phyloP scores from a whole-genome alignment of 106 monocot genomes.

The Narthecium ossifragum region DNA sequence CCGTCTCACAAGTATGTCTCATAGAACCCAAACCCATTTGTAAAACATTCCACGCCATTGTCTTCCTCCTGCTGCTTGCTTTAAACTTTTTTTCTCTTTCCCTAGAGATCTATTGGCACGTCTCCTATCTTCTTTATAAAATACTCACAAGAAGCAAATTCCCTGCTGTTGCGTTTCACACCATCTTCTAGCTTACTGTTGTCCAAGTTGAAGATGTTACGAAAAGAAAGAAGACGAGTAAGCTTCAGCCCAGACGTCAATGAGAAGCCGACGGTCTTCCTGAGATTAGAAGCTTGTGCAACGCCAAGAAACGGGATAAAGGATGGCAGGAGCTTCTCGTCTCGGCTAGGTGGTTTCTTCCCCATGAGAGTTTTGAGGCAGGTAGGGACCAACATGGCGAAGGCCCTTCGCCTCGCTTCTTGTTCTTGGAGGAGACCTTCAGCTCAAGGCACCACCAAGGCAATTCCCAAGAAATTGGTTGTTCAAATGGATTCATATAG shows the following conservation, averaged over 20 bases:
- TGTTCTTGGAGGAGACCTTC: background rate
- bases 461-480: slow-evolving; percentile 5
- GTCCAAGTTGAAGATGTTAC: background rate
- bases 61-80: too few species aligned
- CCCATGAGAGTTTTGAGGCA: slow-evolving; percentile 4
- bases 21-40: too few species aligned
- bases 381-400: slow-evolving; percentile 3
- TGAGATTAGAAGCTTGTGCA: background rate
- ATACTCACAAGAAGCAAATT: too few species aligned
- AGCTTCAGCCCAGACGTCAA: slow-evolving; percentile 11
- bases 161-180: too few species aligned
- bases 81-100: too few species aligned
- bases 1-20: too few species aligned
- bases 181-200: too few species aligned
- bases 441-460: slow-evolving; percentile 2
- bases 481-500: slow-evolving; percentile 19
- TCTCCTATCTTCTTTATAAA: too few species aligned
- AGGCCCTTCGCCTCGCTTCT: slow-evolving; percentile 3
- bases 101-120: too few species aligned
- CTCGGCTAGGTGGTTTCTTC: background rate
- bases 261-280: slow-evolving; percentile 5
- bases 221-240: slow-evolving; percentile 16
- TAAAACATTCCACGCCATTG: too few species aligned
- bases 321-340: background rate
- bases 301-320: background rate